A percentile compares a stretch with the other conserved stretches of the same genome.
Conservation (phyloP, 768 basidiomycete genomes). For the Cyathus striatus region DNA sequence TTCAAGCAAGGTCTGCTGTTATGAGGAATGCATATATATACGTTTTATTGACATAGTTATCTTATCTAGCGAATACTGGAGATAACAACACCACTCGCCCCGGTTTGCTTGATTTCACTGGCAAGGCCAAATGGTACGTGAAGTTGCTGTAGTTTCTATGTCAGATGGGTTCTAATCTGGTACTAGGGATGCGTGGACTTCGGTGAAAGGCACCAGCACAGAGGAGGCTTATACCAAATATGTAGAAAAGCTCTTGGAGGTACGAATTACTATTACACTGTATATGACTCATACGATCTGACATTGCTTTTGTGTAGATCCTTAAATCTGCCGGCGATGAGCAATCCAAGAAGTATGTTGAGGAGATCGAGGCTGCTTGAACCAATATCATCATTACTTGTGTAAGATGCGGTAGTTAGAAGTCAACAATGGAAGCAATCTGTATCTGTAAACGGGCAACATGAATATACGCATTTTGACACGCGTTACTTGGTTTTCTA, state of each 20-base stretch:
- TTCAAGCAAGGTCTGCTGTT: slow-evolving; percentile 80
- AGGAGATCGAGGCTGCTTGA: slow-evolving; percentile 54
- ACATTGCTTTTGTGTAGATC: slow-evolving; percentile 32
- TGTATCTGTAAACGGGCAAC: no score
- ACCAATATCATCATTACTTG: background rate
- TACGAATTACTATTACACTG: slow-evolving; percentile 16
- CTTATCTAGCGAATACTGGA: slow-evolving; percentile 62
- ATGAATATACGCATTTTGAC: no score
- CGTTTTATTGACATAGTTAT: slow-evolving; percentile 4
- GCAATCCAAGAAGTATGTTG: slow-evolving; percentile 49
- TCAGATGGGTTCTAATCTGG: background rate
- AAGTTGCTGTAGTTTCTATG: background rate
- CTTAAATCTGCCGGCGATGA: slow-evolving; percentile 47
- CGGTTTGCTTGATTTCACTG: slow-evolving; percentile 80
- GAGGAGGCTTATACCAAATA: slow-evolving; percentile 74
- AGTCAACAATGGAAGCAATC: no score
- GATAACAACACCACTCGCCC: slow-evolving; percentile 62
- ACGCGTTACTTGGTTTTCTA: no score
- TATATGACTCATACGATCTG: slow-evolving; percentile 1
- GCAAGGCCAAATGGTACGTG: slow-evolving; percentile 84
- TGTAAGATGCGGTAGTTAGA: no score
- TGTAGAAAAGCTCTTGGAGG: slow-evolving; percentile 69
- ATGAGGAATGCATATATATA: background rate
- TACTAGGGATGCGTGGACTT: slow-evolving; percentile 82
- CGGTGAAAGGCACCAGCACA: slow-evolving; percentile 62